Evolutionary conservation across 2,329 filamentous ascomycete genomes (phyloP), one percentile per base, ranked within the genome.

Genomic region (Nothomitra cinnamomea): DNA sequence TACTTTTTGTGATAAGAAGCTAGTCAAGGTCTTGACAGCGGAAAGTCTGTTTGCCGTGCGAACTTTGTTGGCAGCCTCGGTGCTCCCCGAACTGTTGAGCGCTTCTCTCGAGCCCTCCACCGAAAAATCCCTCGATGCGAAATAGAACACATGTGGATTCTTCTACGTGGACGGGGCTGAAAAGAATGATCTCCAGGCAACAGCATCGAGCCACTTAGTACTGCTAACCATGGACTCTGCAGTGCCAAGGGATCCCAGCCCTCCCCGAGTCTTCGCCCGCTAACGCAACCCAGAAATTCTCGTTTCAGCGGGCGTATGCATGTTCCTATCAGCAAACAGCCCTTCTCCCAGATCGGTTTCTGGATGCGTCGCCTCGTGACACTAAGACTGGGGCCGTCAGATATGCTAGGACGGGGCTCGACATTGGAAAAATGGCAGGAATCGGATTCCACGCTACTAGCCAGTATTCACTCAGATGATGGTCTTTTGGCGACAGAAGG

Each of bases 81-180:
- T 24, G 2, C 24, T 35, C 17, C 2, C 24, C 24, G 5, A 35
- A 45, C n/a, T 19, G 19, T 1, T 2, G 21, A 28, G n/a, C n/a
- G n/a, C n/a, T 48, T 12, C 19, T 48, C 13, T 28, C n/a, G 6
- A 28, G 32, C 15, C 17, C 17, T 35, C 8, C 21, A n/a, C n/a
- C n/a, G n/a, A 13, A 48, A 48, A 48, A 48, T 48, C 21, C 43
- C 43, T 48, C 43, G 43, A 48, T 48, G 28, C 43, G 19, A 45
- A 45, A 49, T 32, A 49, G 45, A 49, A 49, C 45, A 35, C 25
- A 35, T 35, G 45, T 49, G 19, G 45, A 49, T 32, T 17, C 12
- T 49, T 49, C 45, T 49, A 32, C 28, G 45, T 8, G 21, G 45
- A 35, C 25, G 24, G 10, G 24, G 45, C 10, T n/a, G 45, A 49